A percentile compares a stretch with the other conserved stretches of the same genome.
These are phyloP conservation scores for Metschnikowia sp. DNA, from an alignment of 805 yeast genomes.

Conservation along the genomic window DNA sequence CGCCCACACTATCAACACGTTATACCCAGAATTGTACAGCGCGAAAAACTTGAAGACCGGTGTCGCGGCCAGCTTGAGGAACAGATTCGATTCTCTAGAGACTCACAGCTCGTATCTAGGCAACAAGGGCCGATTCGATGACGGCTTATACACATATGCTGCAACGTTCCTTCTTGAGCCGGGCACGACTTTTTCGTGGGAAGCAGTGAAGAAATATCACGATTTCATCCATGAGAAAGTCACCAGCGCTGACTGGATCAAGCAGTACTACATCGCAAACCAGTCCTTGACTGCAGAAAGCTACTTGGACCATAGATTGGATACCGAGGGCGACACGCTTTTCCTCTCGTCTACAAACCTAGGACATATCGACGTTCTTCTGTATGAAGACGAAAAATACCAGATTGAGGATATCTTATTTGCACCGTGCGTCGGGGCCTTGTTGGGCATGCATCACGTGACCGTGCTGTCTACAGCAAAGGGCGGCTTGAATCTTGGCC, in stretches of 20 bases:
- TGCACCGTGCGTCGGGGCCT: conserved; percentile 8
- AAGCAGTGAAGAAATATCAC: conserved; percentile 7
- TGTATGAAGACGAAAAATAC: background rate
- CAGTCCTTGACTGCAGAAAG: conserved; percentile 6
- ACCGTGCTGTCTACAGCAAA: conserved; percentile 8
- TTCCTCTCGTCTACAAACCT: conserved; percentile 8
- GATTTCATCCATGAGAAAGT: conserved; percentile 3
- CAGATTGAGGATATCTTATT: conserved; percentile 8
- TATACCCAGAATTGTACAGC: conserved; percentile 4
- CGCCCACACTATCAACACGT: conserved; percentile 5
- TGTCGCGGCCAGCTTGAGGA: conserved; percentile 10
- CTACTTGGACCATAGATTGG: conserved; percentile 3
- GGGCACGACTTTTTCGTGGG: conserved; percentile 4
- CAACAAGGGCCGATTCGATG: conserved; percentile 6
- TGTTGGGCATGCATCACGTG: conserved; percentile 9
- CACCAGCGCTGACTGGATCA: conserved; percentile 8
- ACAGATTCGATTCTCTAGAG: background rate
- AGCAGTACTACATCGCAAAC: conserved; percentile 7
- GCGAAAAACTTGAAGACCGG: conserved; percentile 7
- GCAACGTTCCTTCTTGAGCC: conserved; percentile 6
- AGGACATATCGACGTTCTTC: conserved; percentile 4
- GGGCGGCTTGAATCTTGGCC: conserved; percentile 7
- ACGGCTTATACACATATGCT: conserved; percentile 9
- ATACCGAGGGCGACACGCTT: conserved; percentile 3
- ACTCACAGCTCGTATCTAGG: conserved; percentile 7